Percentiles rank a stretch among this genome's conserved stretches.
Evolutionary conservation across 2,329 filamentous ascomycete species (phyloP).

Genomic region (Aureobasidium sp.): DNA sequence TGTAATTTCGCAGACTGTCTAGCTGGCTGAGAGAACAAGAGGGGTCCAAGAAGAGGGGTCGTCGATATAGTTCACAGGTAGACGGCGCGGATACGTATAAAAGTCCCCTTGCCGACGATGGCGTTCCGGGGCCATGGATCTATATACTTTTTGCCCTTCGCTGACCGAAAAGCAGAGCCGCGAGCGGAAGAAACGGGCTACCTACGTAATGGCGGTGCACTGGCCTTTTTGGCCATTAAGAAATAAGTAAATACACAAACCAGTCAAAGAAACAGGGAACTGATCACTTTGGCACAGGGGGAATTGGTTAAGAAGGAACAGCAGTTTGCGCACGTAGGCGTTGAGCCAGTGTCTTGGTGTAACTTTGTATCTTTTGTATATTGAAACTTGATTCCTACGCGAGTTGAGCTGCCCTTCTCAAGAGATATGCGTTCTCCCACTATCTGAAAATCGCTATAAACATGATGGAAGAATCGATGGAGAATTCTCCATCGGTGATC

Average conservation of each 20-base stretch:
- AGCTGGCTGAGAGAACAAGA: background rate
- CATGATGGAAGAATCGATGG: background rate
- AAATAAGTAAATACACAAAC: background rate
- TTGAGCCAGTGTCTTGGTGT: background rate
- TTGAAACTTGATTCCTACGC: background rate
- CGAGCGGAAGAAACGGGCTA: background rate
- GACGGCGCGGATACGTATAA: background rate
- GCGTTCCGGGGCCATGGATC: conserved; percentile 1
- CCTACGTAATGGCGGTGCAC: conserved; percentile 11
- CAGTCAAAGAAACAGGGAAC: background rate
- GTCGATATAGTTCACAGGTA: background rate
- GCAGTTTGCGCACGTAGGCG: background rate
- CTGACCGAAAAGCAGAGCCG: background rate
- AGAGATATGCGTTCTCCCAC: background rate
- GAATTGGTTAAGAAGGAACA: too few relatives aligned
- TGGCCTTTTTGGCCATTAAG: background rate
- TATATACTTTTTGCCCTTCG: background rate
- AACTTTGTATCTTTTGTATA: background rate
- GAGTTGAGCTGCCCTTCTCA: background rate
- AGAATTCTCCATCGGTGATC: background rate
- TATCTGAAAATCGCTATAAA: background rate
- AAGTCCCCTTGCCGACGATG: background rate
- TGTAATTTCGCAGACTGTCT: background rate
- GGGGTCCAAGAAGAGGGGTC: too few relatives aligned
- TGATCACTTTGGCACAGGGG: background rate